phyloP scores from a whole-genome alignment of 148 eudicot genomes.

The Cornus suecica region DNA sequence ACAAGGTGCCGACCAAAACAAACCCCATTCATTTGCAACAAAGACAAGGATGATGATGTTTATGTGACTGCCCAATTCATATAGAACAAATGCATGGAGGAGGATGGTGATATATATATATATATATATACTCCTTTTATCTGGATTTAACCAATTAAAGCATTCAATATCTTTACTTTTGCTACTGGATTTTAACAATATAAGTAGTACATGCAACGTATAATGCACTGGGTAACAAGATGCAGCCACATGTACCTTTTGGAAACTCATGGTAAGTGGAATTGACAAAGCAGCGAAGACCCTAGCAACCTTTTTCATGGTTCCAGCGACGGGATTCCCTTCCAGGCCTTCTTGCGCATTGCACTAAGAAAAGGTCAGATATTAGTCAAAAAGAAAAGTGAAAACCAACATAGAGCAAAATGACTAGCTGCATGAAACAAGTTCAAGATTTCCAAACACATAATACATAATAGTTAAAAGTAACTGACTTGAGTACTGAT shows the following conservation, averaged over 20 bases:
- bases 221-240: neutral
- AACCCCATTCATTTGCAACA: no score
- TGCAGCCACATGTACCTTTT: constrained; percentile 49
- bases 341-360: constrained; percentile 95
- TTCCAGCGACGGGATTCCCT: constrained; percentile 85
- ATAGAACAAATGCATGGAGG: no score
- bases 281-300: constrained; percentile 71
- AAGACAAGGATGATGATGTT: no score
- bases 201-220: neutral
- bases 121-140: no score
- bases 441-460: neutral
- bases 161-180: neutral
- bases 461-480: neutral
- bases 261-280: constrained; percentile 79
- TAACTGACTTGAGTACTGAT: neutral
- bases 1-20: no score
- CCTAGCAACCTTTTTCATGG: constrained; percentile 85
- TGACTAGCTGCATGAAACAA: neutral
- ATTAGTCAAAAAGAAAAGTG: constrained; percentile 4
- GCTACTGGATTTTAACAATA: neutral
- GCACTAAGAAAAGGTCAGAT: constrained; percentile 41
- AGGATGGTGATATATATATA: no score
- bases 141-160: neutral
- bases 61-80: no score
- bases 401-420: constrained; percentile 1